Conservation (phyloP, 208 protist genomes). For the Crithidia bombi region DNA sequence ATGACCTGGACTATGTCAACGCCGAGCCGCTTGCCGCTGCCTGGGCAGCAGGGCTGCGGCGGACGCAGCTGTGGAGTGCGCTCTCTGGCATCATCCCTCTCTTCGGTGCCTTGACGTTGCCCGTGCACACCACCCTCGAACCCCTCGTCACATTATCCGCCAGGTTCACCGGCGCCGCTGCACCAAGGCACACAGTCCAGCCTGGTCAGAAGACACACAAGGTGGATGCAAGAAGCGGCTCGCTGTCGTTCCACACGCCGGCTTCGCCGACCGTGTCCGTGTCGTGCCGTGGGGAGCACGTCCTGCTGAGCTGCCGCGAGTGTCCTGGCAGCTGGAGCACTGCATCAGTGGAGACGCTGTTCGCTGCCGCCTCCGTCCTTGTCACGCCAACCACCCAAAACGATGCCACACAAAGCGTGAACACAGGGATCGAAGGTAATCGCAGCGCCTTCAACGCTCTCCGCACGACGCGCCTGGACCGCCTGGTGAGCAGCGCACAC, state of each 20-base stretch:
- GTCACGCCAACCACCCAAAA: not conserved
- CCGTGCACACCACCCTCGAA: constrained; percentile 6
- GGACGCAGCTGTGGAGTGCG: constrained; percentile 21
- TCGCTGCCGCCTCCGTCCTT: too few relatives aligned
- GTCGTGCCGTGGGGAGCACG: constrained; percentile 17
- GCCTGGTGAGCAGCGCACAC: constrained; percentile 14
- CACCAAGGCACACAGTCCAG: too few relatives aligned
- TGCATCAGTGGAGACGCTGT: too few relatives aligned
- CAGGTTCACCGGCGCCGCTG: not conserved
- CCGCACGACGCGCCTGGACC: not conserved
- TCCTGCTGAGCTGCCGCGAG: constrained; percentile 27
- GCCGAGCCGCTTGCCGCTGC: not conserved
- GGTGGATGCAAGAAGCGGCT: too few relatives aligned
- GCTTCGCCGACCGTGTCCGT: not conserved
- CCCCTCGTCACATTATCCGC: not conserved
- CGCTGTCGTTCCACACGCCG: not conserved
- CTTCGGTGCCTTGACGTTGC: constrained; percentile 23
- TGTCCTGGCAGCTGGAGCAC: too few relatives aligned
- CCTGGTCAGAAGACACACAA: too few relatives aligned
- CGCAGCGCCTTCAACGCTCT: not conserved
- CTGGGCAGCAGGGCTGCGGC: constrained; percentile 5
- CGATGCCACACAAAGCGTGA: not conserved
- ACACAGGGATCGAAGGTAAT: not conserved
- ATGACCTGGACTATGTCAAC: too few relatives aligned
- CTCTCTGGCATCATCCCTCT: constrained; percentile 24